A percentile compares a stretch with the other conserved stretches of the same genome.
These are phyloP conservation scores for Diddensiella santjacobensis DNA, from an alignment of 805 yeast species.

Conservation along the genomic window DNA sequence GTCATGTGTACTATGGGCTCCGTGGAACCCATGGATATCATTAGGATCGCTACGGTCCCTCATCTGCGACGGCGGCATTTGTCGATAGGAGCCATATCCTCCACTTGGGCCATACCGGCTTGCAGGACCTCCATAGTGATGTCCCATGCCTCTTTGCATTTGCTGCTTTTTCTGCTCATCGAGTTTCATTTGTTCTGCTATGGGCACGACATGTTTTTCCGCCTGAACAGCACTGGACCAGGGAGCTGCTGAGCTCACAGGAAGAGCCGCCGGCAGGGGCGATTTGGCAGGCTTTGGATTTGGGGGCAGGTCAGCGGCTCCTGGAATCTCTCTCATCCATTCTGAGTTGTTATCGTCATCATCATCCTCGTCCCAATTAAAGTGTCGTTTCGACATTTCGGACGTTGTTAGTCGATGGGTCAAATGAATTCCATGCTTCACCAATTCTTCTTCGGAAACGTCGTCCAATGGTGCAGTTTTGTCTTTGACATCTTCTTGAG, in stretches of 20 bases:
- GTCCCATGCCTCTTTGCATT: constrained; percentile 5
- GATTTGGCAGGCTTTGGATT: background rate
- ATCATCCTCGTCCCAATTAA: constrained; percentile 39
- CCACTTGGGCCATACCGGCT: background rate
- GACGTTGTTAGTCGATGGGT: constrained; percentile 31
- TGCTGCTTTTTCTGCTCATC: constrained; percentile 19
- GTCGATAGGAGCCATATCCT: background rate
- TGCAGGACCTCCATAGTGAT: background rate
- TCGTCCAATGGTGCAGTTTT: constrained; percentile 9
- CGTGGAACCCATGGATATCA: constrained; percentile 7
- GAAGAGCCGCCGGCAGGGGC: background rate
- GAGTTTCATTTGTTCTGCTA: constrained; percentile 25
- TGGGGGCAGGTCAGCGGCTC: constrained; percentile 1
- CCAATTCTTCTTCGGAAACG: constrained; percentile 33
- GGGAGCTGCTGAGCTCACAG: constrained; percentile 13
- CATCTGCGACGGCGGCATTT: background rate
- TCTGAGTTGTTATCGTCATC: constrained; percentile 36
- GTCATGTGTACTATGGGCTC: constrained; percentile 3
- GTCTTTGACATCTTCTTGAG: background rate
- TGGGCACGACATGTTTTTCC: constrained; percentile 19
- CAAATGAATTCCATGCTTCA: constrained; percentile 34
- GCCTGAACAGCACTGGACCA: constrained; percentile 16
- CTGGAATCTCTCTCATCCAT: constrained; percentile 10
- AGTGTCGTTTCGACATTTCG: constrained; percentile 20
- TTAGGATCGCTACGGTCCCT: background rate